Base-by-base conservation (phyloP, 75 land plant species). In the Chamaecyparis obtusa region DNA sequence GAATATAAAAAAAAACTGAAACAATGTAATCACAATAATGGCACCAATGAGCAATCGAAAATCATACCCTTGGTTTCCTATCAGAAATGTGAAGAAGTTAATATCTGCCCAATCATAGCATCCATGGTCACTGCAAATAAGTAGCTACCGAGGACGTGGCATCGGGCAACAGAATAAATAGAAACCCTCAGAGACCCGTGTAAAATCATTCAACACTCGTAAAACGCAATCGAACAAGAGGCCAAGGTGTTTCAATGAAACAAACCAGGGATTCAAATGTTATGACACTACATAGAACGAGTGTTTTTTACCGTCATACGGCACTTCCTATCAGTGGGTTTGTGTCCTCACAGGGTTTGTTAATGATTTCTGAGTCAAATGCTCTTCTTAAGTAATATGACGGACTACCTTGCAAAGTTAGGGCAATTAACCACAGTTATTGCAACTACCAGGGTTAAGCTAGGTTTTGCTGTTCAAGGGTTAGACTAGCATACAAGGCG, bases 141-240 rank as follows among this genome's bases (percentile, higher is more conserved):
- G 15, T 32, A 74, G 76, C 76, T 74, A 74, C 76, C 76, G 3
- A 74, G 76, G 76, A 74, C 76, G 76, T 74, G 76, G 76, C 37
- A 74, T 74, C 76, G 2, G 76, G 76, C 76, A 74, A 33, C 0
- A 74, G 33, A 74, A 33, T 32, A 32, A 10, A 44, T 44, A 32
- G 33, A 33, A 74, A 74, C 76, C 76, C 76, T 74, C 76, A 74
- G 76, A 74, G 76, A 74, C 37, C 36, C 76, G 32, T 74, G 36
- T 74, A 33, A 74, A 74, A 74, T 74, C 76, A 74, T 13, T 3
- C 75, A 71, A 71, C 75, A 30, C 33, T 27, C 35, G n/a, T 30
- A 10, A 33, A 11, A 74, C 16, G 13, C 76, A 15, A 33, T 14
- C 33, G 33, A 74, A 33, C 76, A 74, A 74, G 3, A 3, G 3